Percentiles rank a stretch among this genome's conserved stretches.
phyloP scores from a whole-genome alignment of 257 asterid species.

The Agastache rugosa region DNA sequence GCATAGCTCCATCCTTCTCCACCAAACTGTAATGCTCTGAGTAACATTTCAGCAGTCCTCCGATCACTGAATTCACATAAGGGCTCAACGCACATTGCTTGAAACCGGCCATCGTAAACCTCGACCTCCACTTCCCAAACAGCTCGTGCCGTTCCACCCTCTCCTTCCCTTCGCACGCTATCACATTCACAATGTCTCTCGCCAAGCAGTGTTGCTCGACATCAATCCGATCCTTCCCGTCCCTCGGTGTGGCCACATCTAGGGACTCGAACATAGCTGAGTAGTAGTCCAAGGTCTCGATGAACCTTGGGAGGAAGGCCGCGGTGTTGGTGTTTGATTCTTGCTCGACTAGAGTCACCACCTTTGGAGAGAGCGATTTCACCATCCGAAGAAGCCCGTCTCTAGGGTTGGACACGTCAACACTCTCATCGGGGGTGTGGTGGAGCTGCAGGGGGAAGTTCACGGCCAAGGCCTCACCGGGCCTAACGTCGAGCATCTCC shows the following conservation, averaged over 20 bases:
- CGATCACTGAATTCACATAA: constrained; percentile 70
- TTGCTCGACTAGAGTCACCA: constrained; percentile 85
- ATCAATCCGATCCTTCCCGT: constrained; percentile 67
- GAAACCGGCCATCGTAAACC: constrained; percentile 93
- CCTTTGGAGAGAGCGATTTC: constrained; percentile 73
- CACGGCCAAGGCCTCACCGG: constrained; percentile 82
- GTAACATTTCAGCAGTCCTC: constrained; percentile 60
- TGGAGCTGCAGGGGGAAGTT: constrained; percentile 89
- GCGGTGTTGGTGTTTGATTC: constrained; percentile 91
- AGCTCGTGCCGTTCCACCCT: constrained; percentile 91
- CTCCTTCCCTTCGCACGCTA: constrained; percentile 93
- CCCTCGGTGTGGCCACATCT: constrained; percentile 65
- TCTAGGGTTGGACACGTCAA: constrained; percentile 80
- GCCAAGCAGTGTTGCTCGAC: constrained; percentile 90
- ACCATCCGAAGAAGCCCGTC: constrained; percentile 85
- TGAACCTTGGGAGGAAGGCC: constrained; percentile 73
- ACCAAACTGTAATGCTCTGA: constrained; percentile 69
- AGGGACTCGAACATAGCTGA: constrained; percentile 82
- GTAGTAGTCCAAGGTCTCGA: constrained; percentile 74
- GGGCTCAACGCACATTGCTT: constrained; percentile 55
- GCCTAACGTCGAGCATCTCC: constrained; percentile 72
- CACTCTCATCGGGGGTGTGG: constrained; percentile 94
- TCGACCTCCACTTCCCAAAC: constrained; percentile 83
- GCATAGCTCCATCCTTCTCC: constrained; percentile 73
- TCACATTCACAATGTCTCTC: constrained; percentile 82